phyloP scores from a whole-genome alignment of 768 basidiomycete species.

The Mycena chlorophos region DNA sequence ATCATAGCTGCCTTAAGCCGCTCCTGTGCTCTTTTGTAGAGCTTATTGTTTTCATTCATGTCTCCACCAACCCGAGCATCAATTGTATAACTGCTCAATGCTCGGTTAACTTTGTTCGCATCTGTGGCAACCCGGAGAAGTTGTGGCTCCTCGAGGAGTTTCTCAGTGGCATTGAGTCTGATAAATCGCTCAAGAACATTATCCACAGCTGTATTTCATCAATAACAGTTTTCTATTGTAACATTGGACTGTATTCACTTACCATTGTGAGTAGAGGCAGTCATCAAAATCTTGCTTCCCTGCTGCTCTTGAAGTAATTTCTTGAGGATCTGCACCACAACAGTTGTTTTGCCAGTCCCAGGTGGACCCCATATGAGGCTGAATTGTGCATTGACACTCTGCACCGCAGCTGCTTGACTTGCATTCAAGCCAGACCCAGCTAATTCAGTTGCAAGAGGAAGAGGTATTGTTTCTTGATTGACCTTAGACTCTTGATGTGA shows the following conservation, averaged over 20 bases:
- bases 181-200: slow-evolving; percentile 69
- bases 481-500: not conserved
- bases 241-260: slow-evolving; percentile 1
- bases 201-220: slow-evolving; percentile 56
- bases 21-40: slow-evolving; percentile 59
- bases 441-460: too few relatives aligned
- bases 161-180: slow-evolving; percentile 41
- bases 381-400: slow-evolving; percentile 43
- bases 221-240: not conserved
- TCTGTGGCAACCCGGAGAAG: slow-evolving; percentile 73
- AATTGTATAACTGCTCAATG: slow-evolving; percentile 58
- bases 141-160: slow-evolving; percentile 51
- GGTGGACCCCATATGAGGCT: slow-evolving; percentile 73
- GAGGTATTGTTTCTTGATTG: not conserved
- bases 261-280: slow-evolving; percentile 73
- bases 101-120: slow-evolving; percentile 58
- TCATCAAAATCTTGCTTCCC: slow-evolving; percentile 59
- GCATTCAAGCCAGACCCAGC: slow-evolving; percentile 48
- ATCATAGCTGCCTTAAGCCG: slow-evolving; percentile 56
- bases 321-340: slow-evolving; percentile 61
- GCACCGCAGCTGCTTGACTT: slow-evolving; percentile 55
- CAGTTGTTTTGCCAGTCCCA: slow-evolving; percentile 73
- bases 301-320: slow-evolving; percentile 36
- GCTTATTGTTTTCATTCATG: slow-evolving; percentile 55
- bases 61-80: slow-evolving; percentile 67